Evolutionary conservation across 2,329 filamentous ascomycete species (phyloP).

Genomic region (Raffaelea ambrosiae): DNA sequence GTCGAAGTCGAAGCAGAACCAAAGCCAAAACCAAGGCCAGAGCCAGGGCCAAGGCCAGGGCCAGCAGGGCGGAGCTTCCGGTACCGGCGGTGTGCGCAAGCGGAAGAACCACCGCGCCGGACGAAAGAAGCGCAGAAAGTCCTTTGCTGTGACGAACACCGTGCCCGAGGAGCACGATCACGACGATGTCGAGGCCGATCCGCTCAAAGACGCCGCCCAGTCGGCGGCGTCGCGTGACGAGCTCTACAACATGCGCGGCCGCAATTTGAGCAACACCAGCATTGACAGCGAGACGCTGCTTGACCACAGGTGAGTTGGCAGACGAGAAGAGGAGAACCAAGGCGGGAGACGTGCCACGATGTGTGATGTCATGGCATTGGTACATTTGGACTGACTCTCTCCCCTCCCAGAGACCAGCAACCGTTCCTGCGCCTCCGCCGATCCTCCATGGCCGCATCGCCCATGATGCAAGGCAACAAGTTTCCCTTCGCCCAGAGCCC

Average conservation of each 20-base stretch:
- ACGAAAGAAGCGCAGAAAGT: constrained; percentile 74
- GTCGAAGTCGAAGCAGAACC: too few relatives aligned
- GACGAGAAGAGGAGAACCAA: too few relatives aligned
- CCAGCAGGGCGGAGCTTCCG: neutral
- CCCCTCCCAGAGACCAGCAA: constrained; percentile 35
- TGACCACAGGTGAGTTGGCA: constrained; percentile 64
- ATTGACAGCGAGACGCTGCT: constrained; percentile 81
- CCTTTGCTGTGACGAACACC: constrained; percentile 51
- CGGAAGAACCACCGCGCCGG: constrained; percentile 67
- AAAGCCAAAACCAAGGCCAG: too few relatives aligned
- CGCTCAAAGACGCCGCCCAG: constrained; percentile 17
- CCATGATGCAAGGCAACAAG: neutral
- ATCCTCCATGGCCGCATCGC: constrained; percentile 31
- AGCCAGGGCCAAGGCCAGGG: neutral
- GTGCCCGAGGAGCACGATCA: constrained; percentile 10
- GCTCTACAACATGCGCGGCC: constrained; percentile 40
- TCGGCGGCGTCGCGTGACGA: constrained; percentile 20
- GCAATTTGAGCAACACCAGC: constrained; percentile 72
- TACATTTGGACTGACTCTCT: constrained; percentile 1
- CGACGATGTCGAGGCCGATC: constrained; percentile 35
- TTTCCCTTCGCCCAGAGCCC: constrained; percentile 20
- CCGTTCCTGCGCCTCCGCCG: constrained; percentile 55
- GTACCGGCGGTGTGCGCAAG: constrained; percentile 32
- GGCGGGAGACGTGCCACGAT: too few relatives aligned
- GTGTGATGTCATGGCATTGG: too few relatives aligned